Base-by-base conservation (phyloP, 2,329 filamentous ascomycete genomes). In the Neodidymelliopsis sp. region DNA sequence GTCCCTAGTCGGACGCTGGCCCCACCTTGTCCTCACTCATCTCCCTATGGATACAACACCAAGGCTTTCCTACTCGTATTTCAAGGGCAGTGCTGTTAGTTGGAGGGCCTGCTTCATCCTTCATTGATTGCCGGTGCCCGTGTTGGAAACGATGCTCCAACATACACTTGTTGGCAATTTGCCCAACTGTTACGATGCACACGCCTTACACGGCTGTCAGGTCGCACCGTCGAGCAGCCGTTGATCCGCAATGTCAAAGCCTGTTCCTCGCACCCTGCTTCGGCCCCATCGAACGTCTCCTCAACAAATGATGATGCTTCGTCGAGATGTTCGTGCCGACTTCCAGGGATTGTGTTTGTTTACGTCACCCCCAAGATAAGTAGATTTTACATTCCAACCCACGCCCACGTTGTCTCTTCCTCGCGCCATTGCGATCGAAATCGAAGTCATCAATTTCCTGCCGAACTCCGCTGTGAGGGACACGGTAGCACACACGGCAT, bases 311-410 rank as follows among this genome's bases (percentile, higher is more conserved):
- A 39, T 44, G 23, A 9, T 40, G 28, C n/a, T 20, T 39, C 13
- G 47, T 38, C 23, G n/a, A 38, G 33, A 37, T 22, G 23, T 15
- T 16, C 13, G 29, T 44, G 47, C 47, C 47, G 47, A 35, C 24
- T 36, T 39, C 34, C 40, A 44, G 30, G 30, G 30, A 27, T 25
- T 33, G 42, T 22, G 46, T 22, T 20, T 43, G 27, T 42, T 45
- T 45, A 50, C 40, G 47, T 50, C 47, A 45, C 47, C 24, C 36
- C 30, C 36, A 16, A 36, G 15, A 45, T 30, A 8, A n/a, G 40
- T 36, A n/a, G 40, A 15, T 31, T 16, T 19, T 13, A 33, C 30
- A 50, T 40, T 44, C 40, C 35, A 36, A 12, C 19, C n/a, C 40
- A 25, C 15, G 2, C 8, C 12, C 28, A 35, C 24, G 24, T 44